Evolutionary conservation across 371 early-diverging fungal species (phyloP).

Genomic region (Haplosporangium sp.): DNA sequence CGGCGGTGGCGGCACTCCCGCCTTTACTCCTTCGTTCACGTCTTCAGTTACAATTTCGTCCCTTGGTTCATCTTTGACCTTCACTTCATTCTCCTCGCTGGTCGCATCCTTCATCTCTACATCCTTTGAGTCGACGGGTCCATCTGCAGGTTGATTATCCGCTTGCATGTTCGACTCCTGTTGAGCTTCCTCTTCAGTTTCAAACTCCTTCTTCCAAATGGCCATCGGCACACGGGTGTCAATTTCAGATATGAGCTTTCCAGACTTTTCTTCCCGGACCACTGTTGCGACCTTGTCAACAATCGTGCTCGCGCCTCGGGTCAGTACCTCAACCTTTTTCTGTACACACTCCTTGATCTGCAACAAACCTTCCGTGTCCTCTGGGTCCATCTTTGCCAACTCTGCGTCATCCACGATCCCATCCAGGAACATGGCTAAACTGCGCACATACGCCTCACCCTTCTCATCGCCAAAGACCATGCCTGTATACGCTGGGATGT

Average conservation of each 20-base stretch:
- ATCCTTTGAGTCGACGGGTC: constrained; percentile 10
- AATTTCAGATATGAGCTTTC: constrained; percentile 7
- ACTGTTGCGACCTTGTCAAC: constrained; percentile 49
- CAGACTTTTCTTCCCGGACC: constrained; percentile 30
- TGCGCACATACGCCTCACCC: constrained; percentile 73
- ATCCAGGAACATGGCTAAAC: constrained; percentile 70
- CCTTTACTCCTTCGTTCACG: neutral
- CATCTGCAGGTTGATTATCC: neutral
- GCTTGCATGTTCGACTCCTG: neutral
- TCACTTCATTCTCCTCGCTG: constrained; percentile 1
- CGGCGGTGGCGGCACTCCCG: neutral
- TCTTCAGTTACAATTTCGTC: neutral
- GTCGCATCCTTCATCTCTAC: constrained; percentile 24
- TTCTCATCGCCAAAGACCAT: constrained; percentile 70
- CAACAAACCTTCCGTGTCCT: constrained; percentile 25
- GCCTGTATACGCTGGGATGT: constrained; percentile 65
- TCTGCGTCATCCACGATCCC: constrained; percentile 48
- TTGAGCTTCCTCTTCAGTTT: neutral
- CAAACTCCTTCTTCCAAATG: constrained; percentile 5
- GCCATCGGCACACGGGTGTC: constrained; percentile 35
- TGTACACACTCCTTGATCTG: constrained; percentile 31
- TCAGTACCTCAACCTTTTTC: constrained; percentile 36
- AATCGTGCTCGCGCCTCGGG: constrained; percentile 48
- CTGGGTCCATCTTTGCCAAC: constrained; percentile 12
- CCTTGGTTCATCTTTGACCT: neutral